These are phyloP conservation scores for Phytopythium ostracodes DNA, from an alignment of 352 stramenopile genomes.

Conservation along the genomic window DNA sequence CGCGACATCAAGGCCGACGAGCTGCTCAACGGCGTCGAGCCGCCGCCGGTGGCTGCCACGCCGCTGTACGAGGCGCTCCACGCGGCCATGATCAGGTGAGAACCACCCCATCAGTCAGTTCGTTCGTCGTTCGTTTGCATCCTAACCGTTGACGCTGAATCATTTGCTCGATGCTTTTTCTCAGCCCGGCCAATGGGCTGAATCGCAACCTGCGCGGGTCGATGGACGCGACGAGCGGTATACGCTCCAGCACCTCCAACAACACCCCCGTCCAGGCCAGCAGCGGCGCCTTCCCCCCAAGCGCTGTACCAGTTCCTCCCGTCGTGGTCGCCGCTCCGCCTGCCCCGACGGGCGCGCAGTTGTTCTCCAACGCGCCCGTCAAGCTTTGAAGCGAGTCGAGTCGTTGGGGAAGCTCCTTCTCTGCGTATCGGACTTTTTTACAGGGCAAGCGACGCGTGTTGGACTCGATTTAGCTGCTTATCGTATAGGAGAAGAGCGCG, in stretches of 20 bases:
- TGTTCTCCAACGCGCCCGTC: conserved; percentile 39
- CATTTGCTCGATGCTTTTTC: background rate
- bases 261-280: background rate
- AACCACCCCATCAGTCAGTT: background rate
- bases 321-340: conserved; percentile 12
- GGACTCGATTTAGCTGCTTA: background rate
- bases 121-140: background rate
- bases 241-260: background rate
- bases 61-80: conserved; percentile 86
- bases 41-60: conserved; percentile 70
- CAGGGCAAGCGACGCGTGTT: too few relatives aligned
- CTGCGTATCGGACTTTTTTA: too few relatives aligned
- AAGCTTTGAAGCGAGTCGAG: conserved; percentile 27
- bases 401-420: background rate
- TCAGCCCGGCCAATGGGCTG: conserved; percentile 57
- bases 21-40: conserved; percentile 72
- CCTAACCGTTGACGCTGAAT: background rate
- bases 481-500: background rate
- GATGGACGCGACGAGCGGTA: conserved; percentile 9
- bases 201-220: conserved; percentile 35
- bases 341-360: conserved; percentile 13
- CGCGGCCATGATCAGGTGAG: conserved; percentile 56
- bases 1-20: conserved; percentile 57
- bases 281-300: background rate
- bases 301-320: background rate